phyloP scores from a whole-genome alignment of 805 yeast species.

The Wickerhamomyces bovis region DNA sequence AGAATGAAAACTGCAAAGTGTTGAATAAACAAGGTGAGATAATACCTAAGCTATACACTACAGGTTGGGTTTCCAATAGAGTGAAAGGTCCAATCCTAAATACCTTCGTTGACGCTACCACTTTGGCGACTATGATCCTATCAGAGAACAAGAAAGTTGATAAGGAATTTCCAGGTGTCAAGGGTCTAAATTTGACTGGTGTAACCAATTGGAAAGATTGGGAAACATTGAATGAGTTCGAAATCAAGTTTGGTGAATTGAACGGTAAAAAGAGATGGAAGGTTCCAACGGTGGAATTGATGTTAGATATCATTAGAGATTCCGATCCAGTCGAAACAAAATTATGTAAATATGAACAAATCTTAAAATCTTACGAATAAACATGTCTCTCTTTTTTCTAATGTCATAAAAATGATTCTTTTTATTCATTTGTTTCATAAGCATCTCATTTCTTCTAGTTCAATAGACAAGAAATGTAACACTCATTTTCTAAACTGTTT shows the following conservation, averaged over 20 bases:
- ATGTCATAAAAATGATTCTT: neutral
- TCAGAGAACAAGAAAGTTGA: constrained; percentile 40
- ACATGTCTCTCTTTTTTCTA: neutral
- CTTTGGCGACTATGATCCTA: constrained; percentile 60
- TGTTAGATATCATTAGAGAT: constrained; percentile 35
- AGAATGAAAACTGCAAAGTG: constrained; percentile 41
- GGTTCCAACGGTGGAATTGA: constrained; percentile 38
- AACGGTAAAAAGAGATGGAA: constrained; percentile 55
- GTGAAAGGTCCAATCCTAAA: constrained; percentile 88
- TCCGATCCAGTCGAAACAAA: constrained; percentile 1
- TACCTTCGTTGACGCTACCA: constrained; percentile 80
- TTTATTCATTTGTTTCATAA: neutral
- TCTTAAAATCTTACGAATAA: neutral
- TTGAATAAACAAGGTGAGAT: constrained; percentile 19
- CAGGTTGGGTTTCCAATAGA: constrained; percentile 90
- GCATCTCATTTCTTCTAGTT: neutral
- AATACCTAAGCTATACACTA: constrained; percentile 55
- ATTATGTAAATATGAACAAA: neutral
- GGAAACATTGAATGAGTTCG: constrained; percentile 50
- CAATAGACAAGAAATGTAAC: neutral
- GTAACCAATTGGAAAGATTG: constrained; percentile 62
- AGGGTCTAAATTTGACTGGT: constrained; percentile 20
- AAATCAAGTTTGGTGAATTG: constrained; percentile 40
- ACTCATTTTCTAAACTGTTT: neutral
- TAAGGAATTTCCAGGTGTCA: constrained; percentile 27